Conservation (phyloP, 331 rosid genomes). For the Dryas integrifolia region DNA sequence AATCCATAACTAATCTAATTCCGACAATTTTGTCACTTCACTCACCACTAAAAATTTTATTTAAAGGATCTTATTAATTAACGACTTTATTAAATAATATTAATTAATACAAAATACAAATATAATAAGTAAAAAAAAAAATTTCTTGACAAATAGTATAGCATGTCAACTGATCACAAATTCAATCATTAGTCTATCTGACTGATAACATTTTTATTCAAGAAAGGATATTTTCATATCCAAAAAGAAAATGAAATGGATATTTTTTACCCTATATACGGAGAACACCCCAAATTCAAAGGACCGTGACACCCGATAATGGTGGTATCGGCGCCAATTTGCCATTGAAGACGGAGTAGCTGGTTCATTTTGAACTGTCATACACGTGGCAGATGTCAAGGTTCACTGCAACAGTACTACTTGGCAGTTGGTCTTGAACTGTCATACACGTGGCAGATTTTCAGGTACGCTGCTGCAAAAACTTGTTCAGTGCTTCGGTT, state of each 20-base stretch:
- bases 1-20: no score
- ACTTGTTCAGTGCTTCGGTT: not conserved
- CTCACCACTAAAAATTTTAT: no score
- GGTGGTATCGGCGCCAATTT: not conserved
- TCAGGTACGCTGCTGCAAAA: slow-evolving; percentile 21
- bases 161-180: no score
- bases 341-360: not conserved
- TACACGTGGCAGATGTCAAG: slow-evolving; percentile 45
- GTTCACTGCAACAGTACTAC: slow-evolving; percentile 19
- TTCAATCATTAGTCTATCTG: no score
- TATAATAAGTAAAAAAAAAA: no score
- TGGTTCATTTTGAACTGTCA: slow-evolving; percentile 45
- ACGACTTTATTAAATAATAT: no score
- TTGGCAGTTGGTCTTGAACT: not conserved
- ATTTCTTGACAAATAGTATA: no score
- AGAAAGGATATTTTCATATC: no score
- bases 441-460: slow-evolving; percentile 25
- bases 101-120: no score
- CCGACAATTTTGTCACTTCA: no score
- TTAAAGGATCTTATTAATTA: no score
- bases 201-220: no score
- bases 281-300: not conserved
- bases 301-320: slow-evolving; percentile 17
- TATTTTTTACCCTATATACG: not conserved
- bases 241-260: not conserved